Base-by-base conservation (phyloP, 2,329 filamentous ascomycete genomes). In the Penicillium psychrosexuale region DNA sequence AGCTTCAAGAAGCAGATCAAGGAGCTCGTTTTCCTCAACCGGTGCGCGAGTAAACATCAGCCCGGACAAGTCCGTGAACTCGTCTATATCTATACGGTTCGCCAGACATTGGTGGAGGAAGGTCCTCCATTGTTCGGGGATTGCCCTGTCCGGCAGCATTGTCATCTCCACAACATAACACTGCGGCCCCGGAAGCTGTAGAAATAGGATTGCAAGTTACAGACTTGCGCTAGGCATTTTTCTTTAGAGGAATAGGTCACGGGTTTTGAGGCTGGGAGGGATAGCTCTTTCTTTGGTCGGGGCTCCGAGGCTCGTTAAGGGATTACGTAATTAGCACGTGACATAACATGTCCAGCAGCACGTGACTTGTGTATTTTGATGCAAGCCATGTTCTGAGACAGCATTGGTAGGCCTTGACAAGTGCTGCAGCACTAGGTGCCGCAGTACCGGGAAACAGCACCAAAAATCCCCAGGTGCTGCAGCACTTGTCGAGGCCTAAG, bases 11-110 rank as follows among this genome's bases (percentile, higher is more conserved):
- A 77, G 57, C 6, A 69, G 57, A 53, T 74, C 69, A 3, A 75
- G 56, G 12, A 77, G 61, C 34, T 65, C 54, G n/a, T 57, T 55
- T 43, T 71, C 69, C 1, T 68, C 56, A 30, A 76, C 59, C 0
- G 71, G 69, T 28, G 57, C 63, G 36, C 69, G 68, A 11, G 63
- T 54, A 6, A 67, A 58, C 52, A 76, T 64, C 24, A 75, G 51
- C 37, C 67, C 68, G n/a, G 67, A 67, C 17, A 76, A 64, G 34
- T 67, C 64, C 40, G 65, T 68, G 63, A 77, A 76, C 43, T 75
- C 71, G 19, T 66, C 61, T 11, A 67, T 69, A 54, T 72, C 72
- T 47, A 74, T 67, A 30, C 72, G 71, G 56, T 69, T 68, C 53
- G 66, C 63, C 52, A 74, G 58, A 62, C 72, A 73, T 59, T 67